Evolutionary conservation across 106 monocot genomes (phyloP), one percentile per base, ranked within the genome.

Genomic region (Phalaenopsis aphrodite): DNA sequence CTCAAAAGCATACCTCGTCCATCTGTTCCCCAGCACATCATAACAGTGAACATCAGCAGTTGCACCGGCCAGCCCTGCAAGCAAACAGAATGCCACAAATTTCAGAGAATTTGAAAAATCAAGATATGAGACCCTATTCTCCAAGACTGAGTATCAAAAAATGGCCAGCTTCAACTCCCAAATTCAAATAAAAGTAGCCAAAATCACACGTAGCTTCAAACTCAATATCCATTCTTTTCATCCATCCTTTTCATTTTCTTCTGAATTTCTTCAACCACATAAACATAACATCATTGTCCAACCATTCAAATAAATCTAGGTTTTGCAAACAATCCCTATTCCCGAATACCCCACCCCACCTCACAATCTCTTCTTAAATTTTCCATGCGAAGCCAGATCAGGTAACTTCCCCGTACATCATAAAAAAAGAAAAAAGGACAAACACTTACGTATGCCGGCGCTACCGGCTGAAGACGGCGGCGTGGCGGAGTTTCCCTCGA

Each of bases 31-130:
- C 45, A 91, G 78, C 12, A 89, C 91, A 87, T 99, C 98, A 37
- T 99, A 99, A 81, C 98, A 99, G 78, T 99, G 98, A 52, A 99
- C 92, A 81, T 99, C 98, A 55, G 94, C 92, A 42, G 98, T 99
- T n/a, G 98, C 98, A 76, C 98, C 98, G 1, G 98, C 98, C 21
- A 99, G 80, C 81, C 98, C 98, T 99, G 84, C 86, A 81, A 87
- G 1, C 38, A 12, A 75, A 80, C 43, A 85, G 72, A 83, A 76
- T n/a, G 43, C n/a, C 48, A 76, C 15, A 38, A 77, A 48, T 52
- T 42, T 47, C 5, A 75, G 56, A 56, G 69, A 69, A 69, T 24
- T 39, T 69, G 4, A 52, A 39, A 69, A 30, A 10, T 30, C 39
- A 2, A 39, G 11, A 69, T 11, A 8, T 15, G 37, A 38, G 9